Percentiles rank a stretch among this genome's conserved stretches.
Evolutionary conservation across 2,329 filamentous ascomycete species (phyloP).

Genomic region (Colletotrichum siamense): DNA sequence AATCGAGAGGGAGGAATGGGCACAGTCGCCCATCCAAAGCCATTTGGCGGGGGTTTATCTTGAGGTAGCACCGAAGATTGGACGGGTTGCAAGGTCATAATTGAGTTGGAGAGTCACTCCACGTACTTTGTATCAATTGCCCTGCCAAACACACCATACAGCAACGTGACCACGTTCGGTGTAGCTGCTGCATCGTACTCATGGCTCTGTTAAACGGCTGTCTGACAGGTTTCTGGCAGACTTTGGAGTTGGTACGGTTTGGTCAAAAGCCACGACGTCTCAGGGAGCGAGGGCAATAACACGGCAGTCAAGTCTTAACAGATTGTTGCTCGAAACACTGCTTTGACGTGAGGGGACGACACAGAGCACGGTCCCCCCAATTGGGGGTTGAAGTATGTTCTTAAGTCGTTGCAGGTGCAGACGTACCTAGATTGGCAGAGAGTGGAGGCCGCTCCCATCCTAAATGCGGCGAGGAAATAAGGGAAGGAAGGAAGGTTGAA

Average conservation of each 20-base stretch:
- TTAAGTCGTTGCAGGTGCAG: not conserved
- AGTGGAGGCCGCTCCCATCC: not conserved
- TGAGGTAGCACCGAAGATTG: slow-evolving; percentile 7
- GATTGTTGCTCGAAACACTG: slow-evolving; percentile 18
- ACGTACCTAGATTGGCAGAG: not conserved
- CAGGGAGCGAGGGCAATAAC: not conserved
- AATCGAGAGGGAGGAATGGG: not conserved
- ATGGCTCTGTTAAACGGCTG: not conserved
- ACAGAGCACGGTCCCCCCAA: slow-evolving; percentile 6
- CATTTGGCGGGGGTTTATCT: not conserved
- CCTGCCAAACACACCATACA: not conserved
- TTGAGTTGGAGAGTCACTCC: not conserved
- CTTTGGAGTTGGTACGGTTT: not conserved
- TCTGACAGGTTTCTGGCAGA: not conserved
- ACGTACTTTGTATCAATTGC: not conserved
- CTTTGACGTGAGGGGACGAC: slow-evolving; percentile 16
- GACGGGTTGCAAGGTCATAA: not conserved
- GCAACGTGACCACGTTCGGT: not conserved
- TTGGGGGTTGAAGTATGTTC: not conserved
- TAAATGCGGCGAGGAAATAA: not conserved
- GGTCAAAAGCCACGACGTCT: not conserved
- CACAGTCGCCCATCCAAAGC: not conserved
- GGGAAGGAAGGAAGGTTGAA: not conserved
- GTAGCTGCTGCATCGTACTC: not conserved
- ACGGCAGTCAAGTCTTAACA: not conserved